Percentiles rank a stretch among this genome's conserved stretches.
These are phyloP conservation scores for Tuber aestivum DNA, from an alignment of 495 filamentous ascomycete genomes.

Conservation along the genomic window DNA sequence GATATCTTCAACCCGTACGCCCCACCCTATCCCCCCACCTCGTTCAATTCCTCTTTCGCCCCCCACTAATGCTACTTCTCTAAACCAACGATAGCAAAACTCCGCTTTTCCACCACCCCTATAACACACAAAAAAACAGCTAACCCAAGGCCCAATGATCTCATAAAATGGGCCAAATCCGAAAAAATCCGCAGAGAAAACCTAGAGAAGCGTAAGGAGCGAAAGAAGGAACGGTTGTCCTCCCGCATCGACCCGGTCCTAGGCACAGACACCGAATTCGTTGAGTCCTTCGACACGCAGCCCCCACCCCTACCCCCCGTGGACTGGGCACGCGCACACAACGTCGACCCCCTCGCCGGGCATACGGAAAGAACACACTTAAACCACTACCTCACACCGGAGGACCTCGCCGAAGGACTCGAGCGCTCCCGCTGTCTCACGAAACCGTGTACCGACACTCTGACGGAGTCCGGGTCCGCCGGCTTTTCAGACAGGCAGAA, in stretches of 20 bases:
- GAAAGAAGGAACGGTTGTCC: constrained; percentile 56
- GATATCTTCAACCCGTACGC: constrained; percentile 32
- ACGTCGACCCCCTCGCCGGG: constrained; percentile 43
- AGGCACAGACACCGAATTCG: constrained; percentile 71
- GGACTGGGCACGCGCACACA: constrained; percentile 24
- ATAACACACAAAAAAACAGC: constrained; percentile 48
- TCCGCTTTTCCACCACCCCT: constrained; percentile 50
- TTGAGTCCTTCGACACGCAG: constrained; percentile 68
- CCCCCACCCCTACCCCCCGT: constrained; percentile 41
- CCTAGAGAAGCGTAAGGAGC: constrained; percentile 60
- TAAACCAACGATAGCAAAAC: constrained; percentile 11
- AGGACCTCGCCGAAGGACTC: constrained; percentile 60
- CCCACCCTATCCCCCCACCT: constrained; percentile 11
- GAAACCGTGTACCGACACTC: constrained; percentile 46
- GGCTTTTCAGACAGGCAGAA: constrained; percentile 45
- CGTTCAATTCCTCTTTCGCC: constrained; percentile 51
- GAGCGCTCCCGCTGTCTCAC: constrained; percentile 43
- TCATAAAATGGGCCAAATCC: constrained; percentile 56
- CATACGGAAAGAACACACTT: constrained; percentile 49
- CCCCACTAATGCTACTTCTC: constrained; percentile 12
- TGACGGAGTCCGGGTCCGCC: constrained; percentile 42
- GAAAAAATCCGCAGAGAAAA: constrained; percentile 75
- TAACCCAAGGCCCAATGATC: constrained; percentile 59
- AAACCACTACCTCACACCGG: constrained; percentile 65
- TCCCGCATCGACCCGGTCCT: constrained; percentile 69